Conservation (phyloP, 2,329 filamentous ascomycete genomes). For the Ceratocystis huliohia region DNA sequence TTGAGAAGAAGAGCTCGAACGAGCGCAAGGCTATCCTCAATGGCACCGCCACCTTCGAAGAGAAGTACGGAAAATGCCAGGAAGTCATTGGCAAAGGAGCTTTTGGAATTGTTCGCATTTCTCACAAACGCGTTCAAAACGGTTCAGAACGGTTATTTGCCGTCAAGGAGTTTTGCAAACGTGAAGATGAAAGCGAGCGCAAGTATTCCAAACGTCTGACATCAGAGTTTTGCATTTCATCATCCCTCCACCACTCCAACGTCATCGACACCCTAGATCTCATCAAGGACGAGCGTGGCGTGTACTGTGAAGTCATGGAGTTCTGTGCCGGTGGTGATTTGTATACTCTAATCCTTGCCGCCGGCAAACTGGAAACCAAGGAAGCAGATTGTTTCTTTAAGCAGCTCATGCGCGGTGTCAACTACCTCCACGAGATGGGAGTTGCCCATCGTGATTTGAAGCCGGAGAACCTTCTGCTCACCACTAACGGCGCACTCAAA, state of each 20-base stretch:
- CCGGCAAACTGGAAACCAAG: constrained; percentile 77
- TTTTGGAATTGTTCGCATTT: constrained; percentile 94
- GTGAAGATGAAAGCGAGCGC: constrained; percentile 87
- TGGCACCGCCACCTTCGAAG: constrained; percentile 60
- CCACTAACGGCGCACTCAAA: constrained; percentile 82
- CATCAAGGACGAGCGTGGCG: constrained; percentile 88
- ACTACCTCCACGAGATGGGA: constrained; percentile 99
- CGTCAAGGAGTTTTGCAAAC: constrained; percentile 92
- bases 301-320: constrained; percentile 99
- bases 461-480: constrained; percentile 89
- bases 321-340: constrained; percentile 94
- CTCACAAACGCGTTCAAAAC: constrained; percentile 82
- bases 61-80: constrained; percentile 98
- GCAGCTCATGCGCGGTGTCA: constrained; percentile 96
- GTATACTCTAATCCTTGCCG: constrained; percentile 82
- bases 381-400: constrained; percentile 99
- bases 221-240: constrained; percentile 96
- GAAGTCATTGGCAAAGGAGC: constrained; percentile 92
- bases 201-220: constrained; percentile 97
- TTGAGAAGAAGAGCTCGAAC: constrained; percentile 20
- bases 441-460: constrained; percentile 95
- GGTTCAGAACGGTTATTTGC: constrained; percentile 87
- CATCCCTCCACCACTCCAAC: constrained; percentile 88
- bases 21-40: constrained; percentile 38
- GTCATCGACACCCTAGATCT: constrained; percentile 96